Percentiles rank a stretch among this genome's conserved stretches.
phyloP scores from a whole-genome alignment of 306 rosid genomes.

The Cucurbita argyrosperma region DNA sequence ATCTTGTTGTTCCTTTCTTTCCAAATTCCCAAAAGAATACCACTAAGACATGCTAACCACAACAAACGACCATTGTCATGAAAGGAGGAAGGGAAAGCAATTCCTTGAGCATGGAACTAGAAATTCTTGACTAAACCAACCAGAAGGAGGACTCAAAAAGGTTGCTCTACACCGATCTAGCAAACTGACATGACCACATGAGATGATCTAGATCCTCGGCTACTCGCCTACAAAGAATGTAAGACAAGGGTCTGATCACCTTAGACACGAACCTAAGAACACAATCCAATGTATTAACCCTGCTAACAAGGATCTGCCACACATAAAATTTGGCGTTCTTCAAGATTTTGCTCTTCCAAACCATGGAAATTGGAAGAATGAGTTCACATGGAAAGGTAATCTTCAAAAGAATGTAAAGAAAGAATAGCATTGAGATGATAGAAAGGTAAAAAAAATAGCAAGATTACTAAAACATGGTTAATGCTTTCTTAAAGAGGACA shows the following conservation, averaged over 20 bases:
- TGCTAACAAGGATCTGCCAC: not conserved
- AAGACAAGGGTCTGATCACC: not conserved
- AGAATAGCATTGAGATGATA: not conserved
- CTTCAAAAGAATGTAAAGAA: not conserved
- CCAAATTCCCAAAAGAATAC: not conserved
- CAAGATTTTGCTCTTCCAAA: not conserved
- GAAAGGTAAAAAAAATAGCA: not conserved
- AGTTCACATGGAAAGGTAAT: not conserved
- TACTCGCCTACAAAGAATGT: not conserved
- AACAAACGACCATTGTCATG: not conserved
- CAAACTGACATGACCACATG: not conserved
- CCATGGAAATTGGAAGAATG: not conserved
- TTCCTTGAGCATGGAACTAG: not conserved
- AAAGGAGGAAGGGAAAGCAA: not conserved
- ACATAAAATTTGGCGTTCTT: not conserved
- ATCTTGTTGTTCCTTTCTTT: not conserved
- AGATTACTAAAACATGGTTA: not conserved
- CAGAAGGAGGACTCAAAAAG: not conserved
- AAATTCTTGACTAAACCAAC: not conserved
- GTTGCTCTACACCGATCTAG: not conserved
- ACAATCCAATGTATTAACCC: not conserved
- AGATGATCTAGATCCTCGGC: not conserved
- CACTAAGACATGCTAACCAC: not conserved
- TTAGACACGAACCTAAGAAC: not conserved
- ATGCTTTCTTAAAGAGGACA: not conserved